phyloP scores from a whole-genome alignment of 192 early-diverging fungal genomes.

The Coemansia interrupta region DNA sequence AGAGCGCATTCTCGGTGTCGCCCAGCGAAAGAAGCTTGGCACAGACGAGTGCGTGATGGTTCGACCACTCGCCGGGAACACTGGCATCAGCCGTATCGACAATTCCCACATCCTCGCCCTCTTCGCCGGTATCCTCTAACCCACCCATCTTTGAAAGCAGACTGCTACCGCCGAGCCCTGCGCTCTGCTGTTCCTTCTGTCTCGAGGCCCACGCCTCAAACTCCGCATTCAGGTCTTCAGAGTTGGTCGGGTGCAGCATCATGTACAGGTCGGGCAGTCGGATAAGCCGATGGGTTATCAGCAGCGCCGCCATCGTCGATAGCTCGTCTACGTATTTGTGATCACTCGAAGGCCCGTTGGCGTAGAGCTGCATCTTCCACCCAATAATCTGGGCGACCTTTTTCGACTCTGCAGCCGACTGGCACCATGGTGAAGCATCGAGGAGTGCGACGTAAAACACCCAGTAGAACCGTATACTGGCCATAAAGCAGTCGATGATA shows the following conservation, averaged over 20 bases:
- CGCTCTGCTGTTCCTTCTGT: constrained; percentile 21
- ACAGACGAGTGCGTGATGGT: constrained; percentile 44
- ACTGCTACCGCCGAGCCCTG: constrained; percentile 5
- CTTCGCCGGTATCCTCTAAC: constrained; percentile 23
- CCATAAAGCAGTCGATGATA: constrained; percentile 50
- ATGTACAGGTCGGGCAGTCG: constrained; percentile 31
- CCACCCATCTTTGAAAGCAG: constrained; percentile 34
- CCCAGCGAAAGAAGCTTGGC: constrained; percentile 44
- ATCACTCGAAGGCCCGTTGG: constrained; percentile 20
- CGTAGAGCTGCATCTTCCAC: constrained; percentile 46
- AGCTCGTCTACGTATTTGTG: constrained; percentile 41
- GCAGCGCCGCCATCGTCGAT: constrained; percentile 36
- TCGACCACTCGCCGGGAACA: constrained; percentile 16
- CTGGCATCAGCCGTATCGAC: neutral
- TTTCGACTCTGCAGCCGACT: constrained; percentile 15
- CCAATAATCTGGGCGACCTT: constrained; percentile 47
- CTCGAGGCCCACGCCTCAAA: constrained; percentile 27
- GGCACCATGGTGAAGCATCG: constrained; percentile 49
- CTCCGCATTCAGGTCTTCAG: constrained; percentile 19
- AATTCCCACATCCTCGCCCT: constrained; percentile 4
- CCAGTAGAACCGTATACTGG: constrained; percentile 44
- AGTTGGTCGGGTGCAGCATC: constrained; percentile 20
- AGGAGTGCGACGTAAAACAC: constrained; percentile 45
- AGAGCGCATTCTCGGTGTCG: constrained; percentile 24
- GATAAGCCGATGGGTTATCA: constrained; percentile 37